Evolutionary conservation across 352 stramenopile genomes (phyloP).

Genomic region (Thalassiosira pacifica): DNA sequence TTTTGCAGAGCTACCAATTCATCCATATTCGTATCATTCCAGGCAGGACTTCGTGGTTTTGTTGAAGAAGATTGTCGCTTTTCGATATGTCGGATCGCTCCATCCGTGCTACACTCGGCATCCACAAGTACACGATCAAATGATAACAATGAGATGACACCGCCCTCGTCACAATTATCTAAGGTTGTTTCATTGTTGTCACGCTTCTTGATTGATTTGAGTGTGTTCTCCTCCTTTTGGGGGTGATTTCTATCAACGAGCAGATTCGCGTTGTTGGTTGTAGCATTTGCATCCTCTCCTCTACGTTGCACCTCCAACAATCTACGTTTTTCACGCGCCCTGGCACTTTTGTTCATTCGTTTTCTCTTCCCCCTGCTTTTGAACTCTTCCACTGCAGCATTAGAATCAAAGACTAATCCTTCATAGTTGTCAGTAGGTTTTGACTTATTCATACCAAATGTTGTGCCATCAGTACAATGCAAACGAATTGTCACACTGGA

Average conservation of each 20-base stretch:
- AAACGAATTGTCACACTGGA: slow-evolving; percentile 64
- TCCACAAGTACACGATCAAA: slow-evolving; percentile 96
- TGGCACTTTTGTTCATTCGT: slow-evolving; percentile 92
- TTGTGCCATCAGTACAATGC: slow-evolving; percentile 79
- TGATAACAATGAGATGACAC: too few relatives aligned
- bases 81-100: slow-evolving; percentile 90
- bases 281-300: slow-evolving; percentile 63
- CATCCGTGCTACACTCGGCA: slow-evolving; percentile 95
- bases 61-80: slow-evolving; percentile 38
- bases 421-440: too few relatives aligned
- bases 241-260: too few relatives aligned
- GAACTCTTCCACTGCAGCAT: slow-evolving; percentile 62
- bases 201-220: too few relatives aligned
- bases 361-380: slow-evolving; percentile 84
- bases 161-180: too few relatives aligned
- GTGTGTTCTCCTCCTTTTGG: too few relatives aligned
- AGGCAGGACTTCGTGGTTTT: slow-evolving; percentile 10
- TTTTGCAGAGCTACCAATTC: slow-evolving; percentile 89
- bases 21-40: slow-evolving; percentile 77
- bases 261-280: slow-evolving; percentile 6
- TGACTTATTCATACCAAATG: slow-evolving; percentile 73
- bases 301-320: slow-evolving; percentile 66
- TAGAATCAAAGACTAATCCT: slow-evolving; percentile 78
- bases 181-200: too few relatives aligned
- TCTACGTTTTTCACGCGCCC: slow-evolving; percentile 75